A percentile compares a stretch with the other conserved stretches of the same genome.
These are phyloP conservation scores for Globisporangium carolinianum DNA, from an alignment of 352 stramenopile genomes.

Conservation along the genomic window DNA sequence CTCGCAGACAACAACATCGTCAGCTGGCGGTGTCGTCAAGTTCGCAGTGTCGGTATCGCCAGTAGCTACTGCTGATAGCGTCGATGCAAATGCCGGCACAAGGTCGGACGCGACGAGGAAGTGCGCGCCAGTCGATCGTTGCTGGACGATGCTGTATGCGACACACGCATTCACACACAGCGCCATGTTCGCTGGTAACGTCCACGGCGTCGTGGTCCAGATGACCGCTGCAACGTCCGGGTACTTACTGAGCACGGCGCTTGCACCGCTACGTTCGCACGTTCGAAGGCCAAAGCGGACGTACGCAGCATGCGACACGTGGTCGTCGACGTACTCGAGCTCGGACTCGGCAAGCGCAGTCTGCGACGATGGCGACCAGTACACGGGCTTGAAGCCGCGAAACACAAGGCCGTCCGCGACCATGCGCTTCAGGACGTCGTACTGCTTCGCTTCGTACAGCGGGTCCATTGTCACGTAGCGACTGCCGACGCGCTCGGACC, in stretches of 20 bases:
- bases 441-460: constrained; percentile 95
- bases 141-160: constrained; percentile 90
- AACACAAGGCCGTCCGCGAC: constrained; percentile 94
- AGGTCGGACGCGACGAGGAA: constrained; percentile 64
- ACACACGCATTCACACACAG: constrained; percentile 94
- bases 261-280: constrained; percentile 11
- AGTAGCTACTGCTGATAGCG: constrained; percentile 7
- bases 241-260: constrained; percentile 26
- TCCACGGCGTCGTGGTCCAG: constrained; percentile 99
- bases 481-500: constrained; percentile 64
- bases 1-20: constrained; percentile 44
- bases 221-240: constrained; percentile 67
- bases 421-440: constrained; percentile 97
- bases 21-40: constrained; percentile 1
- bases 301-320: constrained; percentile 95
- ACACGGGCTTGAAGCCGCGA: constrained; percentile 96
- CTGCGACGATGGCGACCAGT: constrained; percentile 96
- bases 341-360: constrained; percentile 98
- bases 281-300: constrained; percentile 76
- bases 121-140: constrained; percentile 19
- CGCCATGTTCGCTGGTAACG: constrained; percentile 96
- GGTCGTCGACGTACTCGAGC: constrained; percentile 97
- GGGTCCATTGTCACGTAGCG: constrained; percentile 94
- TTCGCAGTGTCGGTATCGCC: background rate
- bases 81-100: constrained; percentile 32